Conservation (phyloP, 2,329 filamentous ascomycete species). For the Ilyonectria destructans region DNA sequence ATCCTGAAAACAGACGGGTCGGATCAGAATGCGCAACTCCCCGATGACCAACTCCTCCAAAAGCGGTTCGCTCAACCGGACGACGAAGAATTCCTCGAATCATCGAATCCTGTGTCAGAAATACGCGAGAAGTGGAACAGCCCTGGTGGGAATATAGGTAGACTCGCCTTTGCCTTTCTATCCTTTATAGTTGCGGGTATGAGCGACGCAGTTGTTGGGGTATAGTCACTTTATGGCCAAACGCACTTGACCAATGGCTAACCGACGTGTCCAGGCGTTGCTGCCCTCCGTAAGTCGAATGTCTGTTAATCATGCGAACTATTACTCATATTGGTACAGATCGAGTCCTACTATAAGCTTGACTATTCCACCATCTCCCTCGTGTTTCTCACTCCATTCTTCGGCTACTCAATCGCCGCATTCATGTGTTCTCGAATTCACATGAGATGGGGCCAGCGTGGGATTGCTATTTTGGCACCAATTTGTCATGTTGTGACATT, state of each 20-base stretch:
- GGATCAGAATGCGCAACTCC: neutral
- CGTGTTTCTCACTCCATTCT: conserved; percentile 76
- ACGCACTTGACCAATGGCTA: neutral
- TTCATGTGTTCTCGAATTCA: conserved; percentile 71
- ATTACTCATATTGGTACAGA: neutral
- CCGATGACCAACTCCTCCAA: neutral
- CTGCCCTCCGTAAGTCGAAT: neutral
- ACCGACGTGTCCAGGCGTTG: neutral
- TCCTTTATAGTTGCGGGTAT: neutral
- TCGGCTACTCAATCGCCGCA: conserved; percentile 76
- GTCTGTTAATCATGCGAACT: neutral
- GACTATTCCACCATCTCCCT: conserved; percentile 76
- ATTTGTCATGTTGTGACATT: conserved; percentile 76
- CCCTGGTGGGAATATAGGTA: neutral
- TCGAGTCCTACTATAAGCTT: conserved; percentile 70
- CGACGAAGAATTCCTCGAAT: neutral
- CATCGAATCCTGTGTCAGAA: neutral
- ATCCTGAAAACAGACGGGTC: neutral
- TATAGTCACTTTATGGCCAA: neutral
- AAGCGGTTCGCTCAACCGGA: neutral
- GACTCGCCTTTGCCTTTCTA: neutral
- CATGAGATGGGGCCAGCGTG: conserved; percentile 55
- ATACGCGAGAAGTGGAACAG: neutral
- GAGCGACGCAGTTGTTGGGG: neutral
- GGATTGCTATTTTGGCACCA: conserved; percentile 75